Percentiles rank a stretch among this genome's conserved stretches.
Evolutionary conservation across 257 asterid species (phyloP).

Genomic region (Fraxinus cuspidata): DNA sequence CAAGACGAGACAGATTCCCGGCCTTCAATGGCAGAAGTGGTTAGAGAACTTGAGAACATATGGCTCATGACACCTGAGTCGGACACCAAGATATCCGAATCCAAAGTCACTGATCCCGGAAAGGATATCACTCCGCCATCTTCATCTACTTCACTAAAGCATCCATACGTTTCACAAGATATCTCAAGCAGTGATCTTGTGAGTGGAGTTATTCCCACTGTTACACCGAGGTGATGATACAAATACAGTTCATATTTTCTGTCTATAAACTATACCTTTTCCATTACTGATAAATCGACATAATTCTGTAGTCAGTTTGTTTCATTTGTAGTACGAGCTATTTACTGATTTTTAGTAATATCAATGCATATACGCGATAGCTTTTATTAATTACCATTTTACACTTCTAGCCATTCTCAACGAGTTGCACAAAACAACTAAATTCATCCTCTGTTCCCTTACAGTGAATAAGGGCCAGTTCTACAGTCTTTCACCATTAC

Average conservation of each 20-base stretch:
- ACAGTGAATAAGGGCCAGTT: background rate
- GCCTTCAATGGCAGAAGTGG: slow-evolving; percentile 71
- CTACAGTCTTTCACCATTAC: background rate
- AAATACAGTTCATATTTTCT: background rate
- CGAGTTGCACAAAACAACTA: background rate
- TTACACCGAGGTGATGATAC: slow-evolving; percentile 55
- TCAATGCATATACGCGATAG: background rate
- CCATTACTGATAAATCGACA: background rate
- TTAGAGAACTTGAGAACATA: slow-evolving; percentile 68
- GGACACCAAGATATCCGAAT: slow-evolving; percentile 40
- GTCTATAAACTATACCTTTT: background rate
- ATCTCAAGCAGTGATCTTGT: slow-evolving; percentile 68
- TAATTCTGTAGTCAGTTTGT: slow-evolving; percentile 22
- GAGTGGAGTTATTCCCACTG: slow-evolving; percentile 57
- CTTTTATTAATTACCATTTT: background rate
- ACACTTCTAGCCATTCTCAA: too few relatives aligned
- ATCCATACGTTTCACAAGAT: slow-evolving; percentile 48
- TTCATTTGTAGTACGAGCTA: slow-evolving; percentile 4
- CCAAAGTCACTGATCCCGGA: slow-evolving; percentile 31
- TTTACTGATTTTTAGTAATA: slow-evolving; percentile 4
- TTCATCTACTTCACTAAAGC: slow-evolving; percentile 40
- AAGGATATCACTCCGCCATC: slow-evolving; percentile 38
- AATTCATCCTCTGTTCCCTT: background rate
- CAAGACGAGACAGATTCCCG: slow-evolving; percentile 58
- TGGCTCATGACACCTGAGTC: slow-evolving; percentile 63